Evolutionary conservation across 805 yeast genomes (phyloP).

Genomic region (Groenewaldozyma salmanticensis): DNA sequence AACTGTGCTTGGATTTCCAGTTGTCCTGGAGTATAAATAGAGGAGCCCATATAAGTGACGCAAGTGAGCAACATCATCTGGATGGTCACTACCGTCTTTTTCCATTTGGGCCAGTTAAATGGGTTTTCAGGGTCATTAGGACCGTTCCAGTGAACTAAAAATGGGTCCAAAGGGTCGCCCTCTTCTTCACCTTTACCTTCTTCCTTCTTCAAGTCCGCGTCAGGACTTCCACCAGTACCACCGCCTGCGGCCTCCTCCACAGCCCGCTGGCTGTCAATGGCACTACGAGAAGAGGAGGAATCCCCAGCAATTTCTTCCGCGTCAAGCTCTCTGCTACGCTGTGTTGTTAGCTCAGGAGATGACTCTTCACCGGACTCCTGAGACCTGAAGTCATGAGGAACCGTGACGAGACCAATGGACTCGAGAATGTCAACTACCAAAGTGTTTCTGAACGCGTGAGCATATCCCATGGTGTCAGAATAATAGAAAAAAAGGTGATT

Average conservation of each 20-base stretch:
- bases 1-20: slow-evolving; percentile 30
- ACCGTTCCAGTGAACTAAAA: slow-evolving; percentile 26
- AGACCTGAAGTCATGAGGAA: neutral
- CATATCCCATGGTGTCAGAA: too few relatives aligned
- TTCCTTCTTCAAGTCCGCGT: neutral
- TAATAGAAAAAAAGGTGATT: too few relatives aligned
- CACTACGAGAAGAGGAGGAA: too few relatives aligned
- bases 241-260: neutral
- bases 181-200: neutral
- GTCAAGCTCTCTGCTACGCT: neutral
- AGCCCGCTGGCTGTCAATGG: too few relatives aligned
- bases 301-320: neutral
- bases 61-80: slow-evolving; percentile 38
- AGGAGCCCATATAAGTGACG: slow-evolving; percentile 49
- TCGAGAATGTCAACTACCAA: slow-evolving; percentile 1
- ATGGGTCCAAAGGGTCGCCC: slow-evolving; percentile 9
- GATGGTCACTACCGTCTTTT: slow-evolving; percentile 32
- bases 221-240: neutral
- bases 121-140: slow-evolving; percentile 34
- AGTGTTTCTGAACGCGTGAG: slow-evolving; percentile 4
- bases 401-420: neutral
- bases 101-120: slow-evolving; percentile 41
- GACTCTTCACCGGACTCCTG: neutral
- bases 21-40: slow-evolving; percentile 49
- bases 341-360: neutral